Conservation (phyloP, 1,284 basidiomycete genomes). For the Tilletia walkeri region DNA sequence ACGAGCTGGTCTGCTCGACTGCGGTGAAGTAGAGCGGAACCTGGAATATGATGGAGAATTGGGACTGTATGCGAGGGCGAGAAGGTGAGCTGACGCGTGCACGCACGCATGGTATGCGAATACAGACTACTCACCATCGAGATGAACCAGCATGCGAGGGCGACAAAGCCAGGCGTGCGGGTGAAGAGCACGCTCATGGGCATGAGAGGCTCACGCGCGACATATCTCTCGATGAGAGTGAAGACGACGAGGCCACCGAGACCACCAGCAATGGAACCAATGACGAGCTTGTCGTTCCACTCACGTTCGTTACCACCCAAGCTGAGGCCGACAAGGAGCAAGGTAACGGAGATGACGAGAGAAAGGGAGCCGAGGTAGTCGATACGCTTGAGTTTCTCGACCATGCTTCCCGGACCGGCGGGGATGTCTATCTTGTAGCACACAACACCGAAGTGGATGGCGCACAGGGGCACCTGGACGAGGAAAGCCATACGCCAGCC, state of each 20-base stretch:
- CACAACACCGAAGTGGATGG: slow-evolving; percentile 55
- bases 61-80: slow-evolving; percentile 21
- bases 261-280: slow-evolving; percentile 42
- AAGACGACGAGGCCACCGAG: slow-evolving; percentile 64
- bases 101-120: not conserved
- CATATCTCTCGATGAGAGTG: slow-evolving; percentile 59
- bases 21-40: slow-evolving; percentile 56
- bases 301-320: slow-evolving; percentile 51
- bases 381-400: slow-evolving; percentile 57
- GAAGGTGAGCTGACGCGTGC: not conserved
- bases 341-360: slow-evolving; percentile 54
- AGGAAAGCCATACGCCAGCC: slow-evolving; percentile 55
- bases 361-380: slow-evolving; percentile 56
- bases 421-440: slow-evolving; percentile 57
- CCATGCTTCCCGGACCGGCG: slow-evolving; percentile 52
- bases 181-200: slow-evolving; percentile 56
- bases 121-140: slow-evolving; percentile 37
- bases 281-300: slow-evolving; percentile 46
- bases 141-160: slow-evolving; percentile 57
- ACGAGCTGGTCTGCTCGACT: slow-evolving; percentile 54
- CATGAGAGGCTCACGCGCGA: slow-evolving; percentile 57
- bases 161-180: slow-evolving; percentile 56
- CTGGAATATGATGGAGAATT: slow-evolving; percentile 57
- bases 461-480: slow-evolving; percentile 55
- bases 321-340: slow-evolving; percentile 55